Evolutionary conservation across 2,329 filamentous ascomycete species (phyloP).

Genomic region (Bipolaris bicolor): DNA sequence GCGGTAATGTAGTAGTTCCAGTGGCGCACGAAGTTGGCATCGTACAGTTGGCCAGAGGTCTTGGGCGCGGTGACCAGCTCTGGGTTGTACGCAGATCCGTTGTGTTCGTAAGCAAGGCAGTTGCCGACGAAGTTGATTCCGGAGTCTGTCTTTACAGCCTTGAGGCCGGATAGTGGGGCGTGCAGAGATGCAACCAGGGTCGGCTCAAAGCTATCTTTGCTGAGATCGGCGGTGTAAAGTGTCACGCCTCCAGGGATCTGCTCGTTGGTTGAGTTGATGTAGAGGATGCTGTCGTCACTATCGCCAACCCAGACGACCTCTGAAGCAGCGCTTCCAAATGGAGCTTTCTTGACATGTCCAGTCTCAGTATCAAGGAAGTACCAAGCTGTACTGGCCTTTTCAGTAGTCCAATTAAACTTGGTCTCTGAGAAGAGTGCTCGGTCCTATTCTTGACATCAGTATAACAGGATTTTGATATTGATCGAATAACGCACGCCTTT

Average conservation of each 20-base stretch:
- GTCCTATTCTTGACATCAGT: conserved; percentile 30
- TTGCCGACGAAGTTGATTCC: conserved; percentile 58
- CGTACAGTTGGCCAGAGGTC: conserved; percentile 73
- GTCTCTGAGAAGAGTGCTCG: conserved; percentile 43
- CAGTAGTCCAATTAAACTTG: conserved; percentile 45
- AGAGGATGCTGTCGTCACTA: conserved; percentile 61
- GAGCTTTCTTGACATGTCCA: conserved; percentile 42
- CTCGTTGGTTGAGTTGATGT: conserved; percentile 70
- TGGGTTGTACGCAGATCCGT: conserved; percentile 73
- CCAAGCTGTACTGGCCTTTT: conserved; percentile 57
- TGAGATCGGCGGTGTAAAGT: conserved; percentile 43
- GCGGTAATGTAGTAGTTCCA: conserved; percentile 78
- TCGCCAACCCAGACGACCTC: conserved; percentile 45
- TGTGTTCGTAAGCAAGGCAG: conserved; percentile 66
- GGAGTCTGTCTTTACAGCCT: conserved; percentile 50
- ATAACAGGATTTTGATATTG: neutral
- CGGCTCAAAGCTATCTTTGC: conserved; percentile 32
- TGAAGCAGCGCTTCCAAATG: conserved; percentile 40
- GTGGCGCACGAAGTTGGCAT: conserved; percentile 76
- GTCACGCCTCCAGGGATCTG: conserved; percentile 44
- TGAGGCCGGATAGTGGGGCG: conserved; percentile 58
- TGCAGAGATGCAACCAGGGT: conserved; percentile 49
- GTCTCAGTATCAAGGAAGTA: conserved; percentile 40
- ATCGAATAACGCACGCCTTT: conserved; percentile 34
- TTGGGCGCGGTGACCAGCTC: conserved; percentile 63